Conservation (phyloP, 177 flowering plant genomes). For the Vitis hybrid region DNA sequence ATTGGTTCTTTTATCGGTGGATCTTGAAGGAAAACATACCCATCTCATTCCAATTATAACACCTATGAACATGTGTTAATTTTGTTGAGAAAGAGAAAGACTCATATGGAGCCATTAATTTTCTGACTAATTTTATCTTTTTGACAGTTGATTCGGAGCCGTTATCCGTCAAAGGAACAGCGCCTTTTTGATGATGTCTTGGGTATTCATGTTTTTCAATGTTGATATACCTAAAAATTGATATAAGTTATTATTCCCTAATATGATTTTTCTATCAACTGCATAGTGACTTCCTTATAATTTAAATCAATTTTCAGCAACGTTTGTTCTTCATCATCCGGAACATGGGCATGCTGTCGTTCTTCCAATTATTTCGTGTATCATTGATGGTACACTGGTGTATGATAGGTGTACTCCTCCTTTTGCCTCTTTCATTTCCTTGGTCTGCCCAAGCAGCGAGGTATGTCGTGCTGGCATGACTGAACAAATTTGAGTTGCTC, state of each 20-base stretch:
- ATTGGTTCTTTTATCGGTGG: not conserved
- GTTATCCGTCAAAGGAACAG: conserved; percentile 71
- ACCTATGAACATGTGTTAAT: not conserved
- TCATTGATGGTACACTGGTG: conserved; percentile 81
- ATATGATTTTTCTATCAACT: not conserved
- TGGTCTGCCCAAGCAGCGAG: conserved; percentile 84
- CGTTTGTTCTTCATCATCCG: conserved; percentile 96
- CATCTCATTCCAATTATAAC: not conserved
- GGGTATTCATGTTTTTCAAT: conserved; percentile 46
- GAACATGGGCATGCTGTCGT: conserved; percentile 97
- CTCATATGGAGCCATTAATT: not conserved
- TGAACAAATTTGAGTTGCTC: not conserved
- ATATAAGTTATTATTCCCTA: not conserved
- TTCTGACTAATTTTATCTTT: conserved; percentile 17
- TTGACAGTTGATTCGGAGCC: conserved; percentile 73
- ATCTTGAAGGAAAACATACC: not conserved
- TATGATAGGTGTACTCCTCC: conserved; percentile 71
- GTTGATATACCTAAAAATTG: conserved; percentile 1
- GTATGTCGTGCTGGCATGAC: conserved; percentile 32
- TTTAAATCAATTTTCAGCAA: conserved; percentile 57
- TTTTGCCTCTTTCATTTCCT: conserved; percentile 89
- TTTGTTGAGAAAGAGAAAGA: not conserved
- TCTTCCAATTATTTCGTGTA: conserved; percentile 88
- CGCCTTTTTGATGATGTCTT: conserved; percentile 92
- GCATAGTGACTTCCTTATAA: conserved; percentile 8